A percentile compares a stretch with the other conserved stretches of the same genome.
Evolutionary conservation across 2,329 filamentous ascomycete genomes (phyloP).

Genomic region (Aspergillus fischeri): DNA sequence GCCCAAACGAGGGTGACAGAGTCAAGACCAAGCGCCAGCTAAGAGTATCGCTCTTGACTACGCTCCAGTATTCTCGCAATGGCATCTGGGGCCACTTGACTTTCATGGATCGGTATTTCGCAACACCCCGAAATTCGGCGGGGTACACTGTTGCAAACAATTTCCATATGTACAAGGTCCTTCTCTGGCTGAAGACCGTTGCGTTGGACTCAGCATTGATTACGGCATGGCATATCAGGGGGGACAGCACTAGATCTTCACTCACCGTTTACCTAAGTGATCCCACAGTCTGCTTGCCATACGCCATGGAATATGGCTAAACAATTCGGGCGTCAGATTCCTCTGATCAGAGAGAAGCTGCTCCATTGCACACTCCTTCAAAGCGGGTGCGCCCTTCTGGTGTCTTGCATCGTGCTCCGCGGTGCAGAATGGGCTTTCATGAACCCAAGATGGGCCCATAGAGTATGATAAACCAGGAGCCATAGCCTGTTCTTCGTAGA

Average conservation of each 20-base stretch:
- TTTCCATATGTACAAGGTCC: slow-evolving; percentile 43
- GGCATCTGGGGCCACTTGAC: slow-evolving; percentile 26
- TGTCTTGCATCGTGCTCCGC: slow-evolving; percentile 22
- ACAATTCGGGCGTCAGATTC: slow-evolving; percentile 29
- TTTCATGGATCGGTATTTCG: slow-evolving; percentile 28
- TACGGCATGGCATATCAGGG: not conserved
- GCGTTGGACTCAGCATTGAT: slow-evolving; percentile 1
- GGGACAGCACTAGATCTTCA: not conserved
- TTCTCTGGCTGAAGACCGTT: slow-evolving; percentile 24
- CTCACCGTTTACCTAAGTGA: slow-evolving; percentile 33
- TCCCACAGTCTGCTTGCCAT: slow-evolving; percentile 40
- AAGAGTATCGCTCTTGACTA: slow-evolving; percentile 28
- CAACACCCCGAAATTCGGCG: slow-evolving; percentile 26
- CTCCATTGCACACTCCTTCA: slow-evolving; percentile 34
- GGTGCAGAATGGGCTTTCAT: slow-evolving; percentile 35
- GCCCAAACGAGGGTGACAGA: slow-evolving; percentile 28
- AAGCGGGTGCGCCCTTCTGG: slow-evolving; percentile 25
- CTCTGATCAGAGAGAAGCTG: slow-evolving; percentile 34
- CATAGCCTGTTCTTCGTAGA: slow-evolving; percentile 11
- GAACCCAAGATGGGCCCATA: slow-evolving; percentile 33
- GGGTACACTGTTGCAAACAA: slow-evolving; percentile 38
- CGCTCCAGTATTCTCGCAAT: slow-evolving; percentile 32
- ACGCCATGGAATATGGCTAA: slow-evolving; percentile 37
- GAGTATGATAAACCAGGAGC: slow-evolving; percentile 3
- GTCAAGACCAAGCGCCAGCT: slow-evolving; percentile 36